These are phyloP conservation scores for Suhomyces bokatorum DNA, from an alignment of 1,139 yeast genomes.

Conservation along the genomic window DNA sequence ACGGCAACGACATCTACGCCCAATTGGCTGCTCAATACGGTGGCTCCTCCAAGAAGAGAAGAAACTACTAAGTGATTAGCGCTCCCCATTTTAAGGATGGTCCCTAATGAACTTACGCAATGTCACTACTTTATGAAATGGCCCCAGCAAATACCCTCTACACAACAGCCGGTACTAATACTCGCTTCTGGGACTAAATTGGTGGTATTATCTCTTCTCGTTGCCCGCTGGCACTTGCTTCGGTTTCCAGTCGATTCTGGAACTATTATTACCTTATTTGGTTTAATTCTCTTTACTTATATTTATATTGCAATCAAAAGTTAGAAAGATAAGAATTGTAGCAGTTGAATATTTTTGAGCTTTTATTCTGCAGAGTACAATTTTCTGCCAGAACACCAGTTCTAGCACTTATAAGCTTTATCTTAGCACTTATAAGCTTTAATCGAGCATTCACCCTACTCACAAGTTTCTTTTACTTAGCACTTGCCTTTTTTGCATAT, in stretches of 20 bases:
- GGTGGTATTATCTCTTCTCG: constrained; percentile 6
- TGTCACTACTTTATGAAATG: constrained; percentile 1
- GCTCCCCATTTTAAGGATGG: constrained; percentile 11
- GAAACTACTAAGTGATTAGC: constrained; percentile 18
- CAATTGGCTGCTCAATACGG: constrained; percentile 16
- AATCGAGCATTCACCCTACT: too few species aligned
- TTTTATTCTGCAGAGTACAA: too few species aligned
- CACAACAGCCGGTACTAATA: not conserved
- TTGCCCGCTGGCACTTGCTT: constrained; percentile 6
- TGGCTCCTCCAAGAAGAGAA: constrained; percentile 19
- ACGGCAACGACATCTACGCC: constrained; percentile 13
- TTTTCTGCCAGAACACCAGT: too few species aligned
- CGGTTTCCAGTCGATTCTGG: constrained; percentile 6
- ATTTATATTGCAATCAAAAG: constrained; percentile 3
- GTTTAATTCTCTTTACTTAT: constrained; percentile 7
- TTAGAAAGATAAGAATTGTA: constrained; percentile 1
- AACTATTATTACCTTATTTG: constrained; percentile 2
- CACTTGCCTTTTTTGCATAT: too few species aligned
- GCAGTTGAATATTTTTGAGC: too few species aligned
- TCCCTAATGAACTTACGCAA: constrained; percentile 7
- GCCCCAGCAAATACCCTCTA: constrained; percentile 8
- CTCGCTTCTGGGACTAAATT: not conserved
- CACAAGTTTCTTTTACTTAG: too few species aligned
- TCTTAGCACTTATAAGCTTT: too few species aligned
- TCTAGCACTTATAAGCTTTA: too few species aligned